Evolutionary conservation across 192 early-diverging fungal genomes (phyloP).

Genomic region (Powellomyces hirtus): DNA sequence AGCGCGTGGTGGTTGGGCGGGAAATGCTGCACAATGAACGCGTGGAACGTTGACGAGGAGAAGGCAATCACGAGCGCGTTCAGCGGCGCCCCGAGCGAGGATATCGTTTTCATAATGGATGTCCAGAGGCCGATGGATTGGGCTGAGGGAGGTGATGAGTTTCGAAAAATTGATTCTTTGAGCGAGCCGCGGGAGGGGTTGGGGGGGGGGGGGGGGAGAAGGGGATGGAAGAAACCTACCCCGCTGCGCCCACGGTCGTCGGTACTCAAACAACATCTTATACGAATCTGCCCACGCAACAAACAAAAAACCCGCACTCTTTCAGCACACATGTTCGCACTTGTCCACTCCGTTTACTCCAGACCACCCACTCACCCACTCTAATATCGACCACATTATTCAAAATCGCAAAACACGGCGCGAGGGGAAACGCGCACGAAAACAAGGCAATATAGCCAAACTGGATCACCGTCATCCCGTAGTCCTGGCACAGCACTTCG

Average conservation of each 20-base stretch:
- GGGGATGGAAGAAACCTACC: no score
- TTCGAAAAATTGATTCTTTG: no score
- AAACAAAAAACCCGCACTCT: background rate
- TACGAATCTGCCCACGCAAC: slow-evolving; percentile 17
- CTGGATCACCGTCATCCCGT: slow-evolving; percentile 47
- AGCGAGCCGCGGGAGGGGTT: background rate
- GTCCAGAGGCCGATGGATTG: slow-evolving; percentile 28
- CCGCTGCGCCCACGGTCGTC: slow-evolving; percentile 32
- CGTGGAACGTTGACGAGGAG: background rate
- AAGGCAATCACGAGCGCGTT: slow-evolving; percentile 45
- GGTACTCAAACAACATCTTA: slow-evolving; percentile 28
- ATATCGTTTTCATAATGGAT: background rate
- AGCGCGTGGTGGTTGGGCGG: slow-evolving; percentile 1
- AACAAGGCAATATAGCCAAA: slow-evolving; percentile 73
- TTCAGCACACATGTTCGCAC: background rate
- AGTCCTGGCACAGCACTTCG: slow-evolving; percentile 2
- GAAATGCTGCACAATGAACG: background rate
- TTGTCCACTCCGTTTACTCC: background rate
- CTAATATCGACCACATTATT: slow-evolving; percentile 62
- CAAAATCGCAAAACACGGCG: slow-evolving; percentile 61
- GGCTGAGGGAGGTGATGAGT: no score
- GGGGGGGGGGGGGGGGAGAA: no score
- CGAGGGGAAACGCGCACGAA: slow-evolving; percentile 65
- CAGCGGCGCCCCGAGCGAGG: slow-evolving; percentile 17
- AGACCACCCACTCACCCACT: slow-evolving; percentile 41